A percentile compares a stretch with the other conserved stretches of the same genome.
These are phyloP conservation scores for Gracilaria gracilis DNA, from an alignment of 23 red algal species.

Conservation along the genomic window DNA sequence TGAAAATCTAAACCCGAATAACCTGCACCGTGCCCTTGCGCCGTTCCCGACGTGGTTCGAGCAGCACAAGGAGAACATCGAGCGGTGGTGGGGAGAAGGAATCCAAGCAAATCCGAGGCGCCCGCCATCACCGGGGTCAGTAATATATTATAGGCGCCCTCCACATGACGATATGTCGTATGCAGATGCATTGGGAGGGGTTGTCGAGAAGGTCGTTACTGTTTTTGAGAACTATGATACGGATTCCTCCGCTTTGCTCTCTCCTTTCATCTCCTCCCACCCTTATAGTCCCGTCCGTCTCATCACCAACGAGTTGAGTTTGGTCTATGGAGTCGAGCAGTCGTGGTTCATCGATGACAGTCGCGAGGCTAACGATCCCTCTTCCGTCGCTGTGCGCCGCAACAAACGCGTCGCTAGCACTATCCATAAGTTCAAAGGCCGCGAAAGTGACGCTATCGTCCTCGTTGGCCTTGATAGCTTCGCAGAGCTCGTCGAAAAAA, in stretches of 20 bases:
- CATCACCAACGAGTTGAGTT: background rate
- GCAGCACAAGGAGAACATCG: background rate
- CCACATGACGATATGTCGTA: background rate
- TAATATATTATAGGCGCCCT: background rate
- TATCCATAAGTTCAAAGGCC: slow-evolving; percentile 30
- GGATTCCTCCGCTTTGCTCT: background rate
- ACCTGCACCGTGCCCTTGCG: background rate
- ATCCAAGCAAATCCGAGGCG: slow-evolving; percentile 5
- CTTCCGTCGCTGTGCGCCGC: background rate
- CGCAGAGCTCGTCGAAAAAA: background rate
- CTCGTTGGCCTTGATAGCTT: slow-evolving; percentile 8
- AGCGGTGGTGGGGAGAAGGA: slow-evolving; percentile 24
- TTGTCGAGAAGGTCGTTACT: background rate
- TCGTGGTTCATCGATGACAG: slow-evolving; percentile 24
- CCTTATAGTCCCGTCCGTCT: background rate
- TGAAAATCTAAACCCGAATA: slow-evolving; percentile 22
- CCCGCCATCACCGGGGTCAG: background rate
- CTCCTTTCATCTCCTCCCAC: background rate
- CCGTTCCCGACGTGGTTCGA: background rate
- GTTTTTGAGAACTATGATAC: slow-evolving; percentile 6
- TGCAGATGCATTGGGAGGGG: background rate
- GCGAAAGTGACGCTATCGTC: slow-evolving; percentile 32
- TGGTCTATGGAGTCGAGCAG: background rate
- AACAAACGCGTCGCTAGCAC: slow-evolving; percentile 40
- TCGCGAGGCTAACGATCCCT: background rate